phyloP scores from a whole-genome alignment of 2,329 filamentous ascomycete genomes.

The Chrysoporthe puriensis region DNA sequence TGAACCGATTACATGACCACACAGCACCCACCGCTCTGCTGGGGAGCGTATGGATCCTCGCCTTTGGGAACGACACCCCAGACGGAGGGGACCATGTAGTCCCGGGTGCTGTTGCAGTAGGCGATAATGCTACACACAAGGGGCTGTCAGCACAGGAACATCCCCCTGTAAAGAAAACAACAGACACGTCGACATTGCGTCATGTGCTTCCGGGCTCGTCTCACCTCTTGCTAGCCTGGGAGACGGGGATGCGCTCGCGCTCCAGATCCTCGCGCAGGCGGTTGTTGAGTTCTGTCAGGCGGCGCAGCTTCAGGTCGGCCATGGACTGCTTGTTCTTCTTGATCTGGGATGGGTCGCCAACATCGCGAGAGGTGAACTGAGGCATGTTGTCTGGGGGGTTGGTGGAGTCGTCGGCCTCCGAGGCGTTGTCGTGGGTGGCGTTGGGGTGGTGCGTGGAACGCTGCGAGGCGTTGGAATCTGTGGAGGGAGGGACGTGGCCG shows the following conservation, averaged over 20 bases:
- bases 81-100: constrained; percentile 98
- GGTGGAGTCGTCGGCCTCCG: constrained; percentile 31
- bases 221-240: constrained; percentile 87
- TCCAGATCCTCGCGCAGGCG: constrained; percentile 95
- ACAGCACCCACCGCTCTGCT: constrained; percentile 92
- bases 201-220: constrained; percentile 35
- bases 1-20: constrained; percentile 75
- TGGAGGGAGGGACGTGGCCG: constrained; percentile 15
- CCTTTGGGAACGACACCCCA: constrained; percentile 94
- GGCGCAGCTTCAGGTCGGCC: constrained; percentile 95
- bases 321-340: constrained; percentile 99
- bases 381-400: constrained; percentile 54
- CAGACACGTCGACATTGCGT: constrained; percentile 5
- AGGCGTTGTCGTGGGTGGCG: constrained; percentile 37
- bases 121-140: constrained; percentile 76
- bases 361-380: constrained; percentile 69
- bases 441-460: constrained; percentile 28
- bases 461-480: constrained; percentile 25
- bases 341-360: constrained; percentile 69
- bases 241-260: constrained; percentile 92
- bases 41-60: constrained; percentile 97
- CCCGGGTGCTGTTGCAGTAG: constrained; percentile 96
- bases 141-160: constrained; percentile 14
- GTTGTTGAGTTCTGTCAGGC: constrained; percentile 95
- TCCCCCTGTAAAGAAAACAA: constrained; percentile 3